Evolutionary conservation across 148 eudicot species (phyloP).

Genomic region (Vaccinium vitisidaea): DNA sequence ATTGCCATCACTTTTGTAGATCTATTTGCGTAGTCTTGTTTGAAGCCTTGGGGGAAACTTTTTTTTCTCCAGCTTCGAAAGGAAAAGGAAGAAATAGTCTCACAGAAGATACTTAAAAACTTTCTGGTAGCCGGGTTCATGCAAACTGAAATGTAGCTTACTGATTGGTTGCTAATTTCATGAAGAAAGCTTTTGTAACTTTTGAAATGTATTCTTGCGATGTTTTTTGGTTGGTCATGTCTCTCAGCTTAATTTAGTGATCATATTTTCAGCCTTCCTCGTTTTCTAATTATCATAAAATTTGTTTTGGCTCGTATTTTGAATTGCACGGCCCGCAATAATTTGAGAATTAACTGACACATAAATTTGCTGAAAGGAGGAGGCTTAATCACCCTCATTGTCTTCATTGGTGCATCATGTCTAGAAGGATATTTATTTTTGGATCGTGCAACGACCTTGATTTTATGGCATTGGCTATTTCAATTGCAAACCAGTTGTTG

Average conservation of each 20-base stretch:
- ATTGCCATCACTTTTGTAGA: too few species aligned
- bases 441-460: not conserved
- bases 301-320: not conserved
- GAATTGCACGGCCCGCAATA: not conserved
- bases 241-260: not conserved
- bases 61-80: too few species aligned
- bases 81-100: not conserved
- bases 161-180: not conserved
- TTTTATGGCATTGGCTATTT: not conserved
- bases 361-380: not conserved
- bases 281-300: not conserved
- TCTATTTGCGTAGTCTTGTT: too few species aligned
- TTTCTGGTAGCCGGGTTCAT: not conserved
- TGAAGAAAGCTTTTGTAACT: not conserved
- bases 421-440: not conserved
- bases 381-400: not conserved
- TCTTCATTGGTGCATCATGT: not conserved
- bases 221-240: not conserved
- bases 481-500: not conserved
- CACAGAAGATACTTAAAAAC: not conserved
- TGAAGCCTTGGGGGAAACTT: not conserved
- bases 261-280: not conserved
- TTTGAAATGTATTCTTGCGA: not conserved
- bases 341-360: not conserved
- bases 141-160: not conserved